Conservation (phyloP, 2,329 filamentous ascomycete species). For the Fusarium sp. region DNA sequence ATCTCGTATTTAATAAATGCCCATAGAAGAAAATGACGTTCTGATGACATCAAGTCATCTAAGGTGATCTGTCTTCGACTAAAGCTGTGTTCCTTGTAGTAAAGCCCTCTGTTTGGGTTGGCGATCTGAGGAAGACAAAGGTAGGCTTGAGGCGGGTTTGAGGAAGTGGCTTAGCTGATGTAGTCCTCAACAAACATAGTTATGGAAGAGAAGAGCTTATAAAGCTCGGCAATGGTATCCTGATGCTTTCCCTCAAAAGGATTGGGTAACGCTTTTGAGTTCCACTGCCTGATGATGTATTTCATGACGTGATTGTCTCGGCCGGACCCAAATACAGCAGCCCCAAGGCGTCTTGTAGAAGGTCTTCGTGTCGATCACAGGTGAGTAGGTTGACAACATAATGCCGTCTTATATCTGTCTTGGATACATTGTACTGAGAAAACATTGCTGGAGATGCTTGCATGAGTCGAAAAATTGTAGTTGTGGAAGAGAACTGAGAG, state of each 20-base stretch:
- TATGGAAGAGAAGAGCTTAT: not conserved
- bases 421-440: not conserved
- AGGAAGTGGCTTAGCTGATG: constrained; percentile 20
- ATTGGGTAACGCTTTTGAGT: not conserved
- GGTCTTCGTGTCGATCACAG: not conserved
- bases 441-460: not conserved
- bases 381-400: not conserved
- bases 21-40: not conserved
- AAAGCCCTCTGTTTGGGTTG: not conserved
- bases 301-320: not conserved
- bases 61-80: not conserved
- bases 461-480: not conserved
- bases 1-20: not conserved
- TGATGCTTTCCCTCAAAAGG: not conserved
- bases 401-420: not conserved
- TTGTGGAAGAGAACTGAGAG: not conserved
- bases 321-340: not conserved
- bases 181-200: constrained; percentile 28
- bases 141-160: constrained; percentile 1
- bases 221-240: not conserved
- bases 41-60: not conserved
- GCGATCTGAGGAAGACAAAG: constrained; percentile 5
- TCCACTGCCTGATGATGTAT: not conserved
- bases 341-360: not conserved
- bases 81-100: not conserved